Base-by-base conservation (phyloP, 108 stramenopile genomes). In the Skeletonema tropicum region DNA sequence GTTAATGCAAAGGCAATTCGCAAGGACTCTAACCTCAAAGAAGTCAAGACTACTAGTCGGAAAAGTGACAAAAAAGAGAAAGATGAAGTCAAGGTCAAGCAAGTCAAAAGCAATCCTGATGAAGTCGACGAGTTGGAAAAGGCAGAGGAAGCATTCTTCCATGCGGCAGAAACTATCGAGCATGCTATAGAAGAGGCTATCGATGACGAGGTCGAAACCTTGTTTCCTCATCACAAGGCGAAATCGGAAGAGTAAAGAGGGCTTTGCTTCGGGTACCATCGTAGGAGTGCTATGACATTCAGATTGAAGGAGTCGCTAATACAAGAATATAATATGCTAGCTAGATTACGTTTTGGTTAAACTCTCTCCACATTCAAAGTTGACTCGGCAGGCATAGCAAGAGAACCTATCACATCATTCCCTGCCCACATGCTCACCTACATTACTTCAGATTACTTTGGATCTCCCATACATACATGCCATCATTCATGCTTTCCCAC, bases 121-220 rank as follows among this genome's bases (percentile, higher is more conserved):
- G 63, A 25, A n/a, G n/a, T n/a, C n/a, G 78, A 72, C 41, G 77
- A 79, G 14, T 45, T 79, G 17, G 71, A 79, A 21, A 31, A 57
- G 64, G 78, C 78, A 8, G 78, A 79, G 35, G 78, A 79, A 42
- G 65, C 78, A 2, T 73, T 79, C 59, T 79, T 72, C 33, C 71
- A 72, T 67, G 78, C 78, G 12, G 78, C 73, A 5, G 78, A 79
- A 25, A 36, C 63, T 15, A 71, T 79, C 6, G 79, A 79, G 29
- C 62, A 73, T 38, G 67, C 45, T 42, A 62, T 79, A 26, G 67
- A 70, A 14, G 66, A 79, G 57, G 79, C 72, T 13, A 62, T 79
- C 48, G 79, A 79, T 42, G 79, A 79, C 11, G 79, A 79, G 70
- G 79, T 79, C 1, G 79, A 79, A 45, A 79, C 72, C n/a, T 41